Evolutionary conservation across 768 basidiomycete species (phyloP).

Genomic region (Naganishia vishniacii): DNA sequence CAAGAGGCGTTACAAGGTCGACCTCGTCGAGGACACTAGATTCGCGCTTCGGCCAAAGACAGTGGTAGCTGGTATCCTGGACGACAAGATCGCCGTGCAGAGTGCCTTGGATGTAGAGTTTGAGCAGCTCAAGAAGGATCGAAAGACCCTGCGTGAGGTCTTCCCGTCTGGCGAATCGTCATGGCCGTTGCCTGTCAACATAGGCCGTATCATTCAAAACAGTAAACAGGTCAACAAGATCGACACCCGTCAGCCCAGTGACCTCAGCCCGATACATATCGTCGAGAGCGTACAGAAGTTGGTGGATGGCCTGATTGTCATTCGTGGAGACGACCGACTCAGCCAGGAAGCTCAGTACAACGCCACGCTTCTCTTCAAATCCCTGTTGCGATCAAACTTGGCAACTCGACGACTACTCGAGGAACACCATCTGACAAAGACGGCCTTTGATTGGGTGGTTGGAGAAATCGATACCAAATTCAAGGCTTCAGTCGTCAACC

Average conservation of each 20-base stretch:
- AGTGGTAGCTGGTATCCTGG: slow-evolving; percentile 75
- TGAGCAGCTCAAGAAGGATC: slow-evolving; percentile 62
- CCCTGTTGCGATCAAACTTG: slow-evolving; percentile 84
- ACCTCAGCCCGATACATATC: slow-evolving; percentile 81
- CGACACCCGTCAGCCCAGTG: slow-evolving; percentile 84
- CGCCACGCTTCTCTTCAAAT: slow-evolving; percentile 83
- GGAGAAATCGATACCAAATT: slow-evolving; percentile 95
- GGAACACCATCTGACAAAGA: slow-evolving; percentile 75
- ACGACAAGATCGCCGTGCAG: slow-evolving; percentile 76
- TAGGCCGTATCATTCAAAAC: slow-evolving; percentile 91
- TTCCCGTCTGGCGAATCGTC: slow-evolving; percentile 72
- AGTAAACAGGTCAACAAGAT: slow-evolving; percentile 95
- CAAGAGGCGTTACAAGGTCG: slow-evolving; percentile 88
- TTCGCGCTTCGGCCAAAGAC: slow-evolving; percentile 47
- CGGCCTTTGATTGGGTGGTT: slow-evolving; percentile 96
- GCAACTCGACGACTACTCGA: slow-evolving; percentile 82
- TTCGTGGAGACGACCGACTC: slow-evolving; percentile 76
- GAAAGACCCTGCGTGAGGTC: slow-evolving; percentile 76
- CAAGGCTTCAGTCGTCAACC: slow-evolving; percentile 83
- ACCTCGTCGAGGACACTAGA: slow-evolving; percentile 63
- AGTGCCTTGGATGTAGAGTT: slow-evolving; percentile 75
- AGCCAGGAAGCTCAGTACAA: slow-evolving; percentile 76
- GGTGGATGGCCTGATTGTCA: slow-evolving; percentile 69
- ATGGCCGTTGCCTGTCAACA: slow-evolving; percentile 90
- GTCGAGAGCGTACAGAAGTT: slow-evolving; percentile 71